phyloP scores from a whole-genome alignment of 306 rosid species.

The Vigna mungo region DNA sequence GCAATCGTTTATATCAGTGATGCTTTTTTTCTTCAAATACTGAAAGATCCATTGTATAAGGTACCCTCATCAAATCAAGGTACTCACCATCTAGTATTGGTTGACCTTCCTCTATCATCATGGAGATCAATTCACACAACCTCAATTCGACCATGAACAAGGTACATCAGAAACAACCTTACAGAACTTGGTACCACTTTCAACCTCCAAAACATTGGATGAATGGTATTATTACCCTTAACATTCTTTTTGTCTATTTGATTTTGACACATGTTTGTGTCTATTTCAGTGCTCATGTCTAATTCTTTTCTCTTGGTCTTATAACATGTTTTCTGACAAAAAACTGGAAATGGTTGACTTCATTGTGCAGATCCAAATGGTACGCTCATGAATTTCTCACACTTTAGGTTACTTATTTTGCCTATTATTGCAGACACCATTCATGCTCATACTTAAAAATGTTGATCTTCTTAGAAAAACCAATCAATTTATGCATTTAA shows the following conservation, averaged over 20 bases:
- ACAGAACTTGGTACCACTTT: constrained; percentile 55
- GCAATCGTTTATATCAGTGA: background rate
- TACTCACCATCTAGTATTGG: background rate
- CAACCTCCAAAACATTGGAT: constrained; percentile 48
- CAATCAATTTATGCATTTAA: background rate
- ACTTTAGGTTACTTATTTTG: background rate
- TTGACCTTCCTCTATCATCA: constrained; percentile 18
- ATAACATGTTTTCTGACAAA: constrained; percentile 44
- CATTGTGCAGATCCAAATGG: constrained; percentile 64
- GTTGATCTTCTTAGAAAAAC: no score
- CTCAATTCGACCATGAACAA: background rate
- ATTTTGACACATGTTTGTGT: background rate
- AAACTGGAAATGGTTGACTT: constrained; percentile 38
- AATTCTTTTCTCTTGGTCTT: constrained; percentile 29
- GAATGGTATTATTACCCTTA: constrained; percentile 46
- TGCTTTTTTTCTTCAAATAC: background rate
- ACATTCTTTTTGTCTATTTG: background rate
- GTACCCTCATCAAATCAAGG: background rate
- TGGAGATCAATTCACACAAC: constrained; percentile 6
- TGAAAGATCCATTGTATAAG: background rate
- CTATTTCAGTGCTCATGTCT: constrained; percentile 6
- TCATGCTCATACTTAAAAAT: background rate
- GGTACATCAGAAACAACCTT: constrained; percentile 51
- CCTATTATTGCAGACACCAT: background rate
- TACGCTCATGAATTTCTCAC: constrained; percentile 33